Evolutionary conservation across 305 asterid genomes (phyloP).

Genomic region (Fraxinus baroniana): DNA sequence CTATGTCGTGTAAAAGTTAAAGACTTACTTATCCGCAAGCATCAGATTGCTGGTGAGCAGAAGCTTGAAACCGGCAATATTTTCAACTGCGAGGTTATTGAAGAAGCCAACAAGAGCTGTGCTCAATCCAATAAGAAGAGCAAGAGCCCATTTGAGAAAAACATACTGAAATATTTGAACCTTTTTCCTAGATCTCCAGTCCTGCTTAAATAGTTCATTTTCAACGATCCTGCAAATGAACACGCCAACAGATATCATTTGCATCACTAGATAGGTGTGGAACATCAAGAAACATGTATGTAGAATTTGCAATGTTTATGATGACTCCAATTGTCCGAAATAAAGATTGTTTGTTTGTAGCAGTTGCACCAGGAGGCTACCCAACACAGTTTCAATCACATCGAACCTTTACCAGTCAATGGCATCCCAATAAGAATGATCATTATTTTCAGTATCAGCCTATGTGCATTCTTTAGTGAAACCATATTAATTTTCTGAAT

Average conservation of each 20-base stretch:
- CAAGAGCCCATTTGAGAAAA: slow-evolving; percentile 88
- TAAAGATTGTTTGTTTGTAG: not conserved
- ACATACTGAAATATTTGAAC: slow-evolving; percentile 75
- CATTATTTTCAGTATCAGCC: not conserved
- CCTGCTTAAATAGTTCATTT: slow-evolving; percentile 88
- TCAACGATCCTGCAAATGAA: slow-evolving; percentile 66
- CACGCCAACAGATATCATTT: not conserved
- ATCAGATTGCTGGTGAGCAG: slow-evolving; percentile 61
- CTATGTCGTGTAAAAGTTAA: slow-evolving; percentile 15
- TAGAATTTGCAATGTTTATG: not conserved
- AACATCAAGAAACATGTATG: not conserved
- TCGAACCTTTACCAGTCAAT: not conserved
- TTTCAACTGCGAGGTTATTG: slow-evolving; percentile 86
- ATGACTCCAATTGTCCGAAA: not conserved
- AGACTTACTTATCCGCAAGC: slow-evolving; percentile 58
- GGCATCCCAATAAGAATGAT: not conserved
- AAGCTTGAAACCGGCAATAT: slow-evolving; percentile 88
- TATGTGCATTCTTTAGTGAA: not conserved
- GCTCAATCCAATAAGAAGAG: slow-evolving; percentile 76
- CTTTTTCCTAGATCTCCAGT: slow-evolving; percentile 88
- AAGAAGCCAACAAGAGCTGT: slow-evolving; percentile 86
- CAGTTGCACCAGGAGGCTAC: not conserved
- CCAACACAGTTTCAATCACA: not conserved
- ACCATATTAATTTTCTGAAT: not conserved
- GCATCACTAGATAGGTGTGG: not conserved